Conservation (phyloP, 495 filamentous ascomycete species). For the Neurospora discreta region DNA sequence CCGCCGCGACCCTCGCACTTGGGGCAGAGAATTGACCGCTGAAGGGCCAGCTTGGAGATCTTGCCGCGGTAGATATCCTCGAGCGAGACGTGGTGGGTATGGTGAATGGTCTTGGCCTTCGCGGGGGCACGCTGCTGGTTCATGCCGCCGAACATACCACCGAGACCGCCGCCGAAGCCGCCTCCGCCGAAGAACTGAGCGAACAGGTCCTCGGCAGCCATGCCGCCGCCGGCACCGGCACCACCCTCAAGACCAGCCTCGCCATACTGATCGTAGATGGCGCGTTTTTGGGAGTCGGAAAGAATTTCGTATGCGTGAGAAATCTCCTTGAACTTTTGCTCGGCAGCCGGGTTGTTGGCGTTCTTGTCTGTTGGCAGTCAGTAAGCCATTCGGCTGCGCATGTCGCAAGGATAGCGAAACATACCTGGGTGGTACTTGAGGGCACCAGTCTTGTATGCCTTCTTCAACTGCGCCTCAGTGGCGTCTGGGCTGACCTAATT, state of each 20-base stretch:
- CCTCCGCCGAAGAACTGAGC: constrained; percentile 93
- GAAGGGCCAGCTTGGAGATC: constrained; percentile 90
- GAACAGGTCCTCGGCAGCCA: constrained; percentile 95
- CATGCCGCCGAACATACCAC: constrained; percentile 77
- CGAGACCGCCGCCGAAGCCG: constrained; percentile 62
- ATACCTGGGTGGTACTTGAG: constrained; percentile 86
- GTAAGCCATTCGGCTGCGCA: neutral
- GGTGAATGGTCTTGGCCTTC: constrained; percentile 92
- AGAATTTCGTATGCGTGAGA: constrained; percentile 92
- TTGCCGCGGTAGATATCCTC: constrained; percentile 98
- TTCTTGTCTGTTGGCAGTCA: constrained; percentile 69
- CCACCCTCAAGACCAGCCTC: constrained; percentile 90
- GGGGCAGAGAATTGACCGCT: constrained; percentile 93
- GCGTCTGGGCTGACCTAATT: constrained; percentile 59
- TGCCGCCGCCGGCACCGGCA: constrained; percentile 65
- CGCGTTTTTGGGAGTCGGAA: constrained; percentile 81
- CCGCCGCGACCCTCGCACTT: constrained; percentile 94
- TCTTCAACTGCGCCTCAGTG: constrained; percentile 70
- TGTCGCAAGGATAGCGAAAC: constrained; percentile 11
- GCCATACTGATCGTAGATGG: constrained; percentile 92
- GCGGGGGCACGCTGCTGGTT: constrained; percentile 66
- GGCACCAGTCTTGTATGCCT: constrained; percentile 83
- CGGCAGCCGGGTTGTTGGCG: constrained; percentile 79
- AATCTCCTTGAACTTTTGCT: constrained; percentile 96
- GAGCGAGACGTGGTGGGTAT: constrained; percentile 93